These are phyloP conservation scores for Aegilops speltoides DNA, from an alignment of 176 grass and related monocot species.

Conservation along the genomic window DNA sequence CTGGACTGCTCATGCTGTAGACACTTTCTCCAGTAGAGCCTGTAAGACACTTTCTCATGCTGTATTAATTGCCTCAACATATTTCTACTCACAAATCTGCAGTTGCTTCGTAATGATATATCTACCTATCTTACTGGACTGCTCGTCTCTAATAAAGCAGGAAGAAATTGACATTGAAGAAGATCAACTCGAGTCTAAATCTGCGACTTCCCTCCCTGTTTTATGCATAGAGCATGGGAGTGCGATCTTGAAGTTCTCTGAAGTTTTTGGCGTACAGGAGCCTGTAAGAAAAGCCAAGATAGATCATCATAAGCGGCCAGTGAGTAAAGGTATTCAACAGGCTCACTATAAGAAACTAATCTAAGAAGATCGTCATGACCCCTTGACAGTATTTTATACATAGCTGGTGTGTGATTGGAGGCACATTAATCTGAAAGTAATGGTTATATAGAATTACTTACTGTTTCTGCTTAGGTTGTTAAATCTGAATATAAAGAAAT, in stretches of 20 bases:
- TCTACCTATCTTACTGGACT: slow-evolving; percentile 25
- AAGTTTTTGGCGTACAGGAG: slow-evolving; percentile 90
- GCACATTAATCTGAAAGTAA: slow-evolving; percentile 13
- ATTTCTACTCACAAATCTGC: slow-evolving; percentile 11
- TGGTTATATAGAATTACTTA: slow-evolving; percentile 10
- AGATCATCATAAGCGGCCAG: slow-evolving; percentile 45
- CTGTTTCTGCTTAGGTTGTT: background rate
- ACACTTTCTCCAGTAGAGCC: background rate
- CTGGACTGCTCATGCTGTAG: too few species aligned
- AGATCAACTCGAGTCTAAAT: slow-evolving; percentile 46
- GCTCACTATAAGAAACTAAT: slow-evolving; percentile 15
- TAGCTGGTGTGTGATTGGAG: slow-evolving; percentile 18
- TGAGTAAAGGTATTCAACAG: slow-evolving; percentile 62
- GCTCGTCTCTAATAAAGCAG: slow-evolving; percentile 39
- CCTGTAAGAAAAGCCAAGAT: slow-evolving; percentile 63
- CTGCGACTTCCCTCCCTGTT: slow-evolving; percentile 70
- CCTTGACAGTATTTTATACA: background rate
- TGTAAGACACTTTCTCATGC: background rate
- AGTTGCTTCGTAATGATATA: slow-evolving; percentile 23
- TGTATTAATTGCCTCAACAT: background rate
- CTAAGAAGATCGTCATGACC: background rate
- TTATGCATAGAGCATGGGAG: slow-evolving; percentile 79
- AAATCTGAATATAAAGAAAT: slow-evolving; percentile 8
- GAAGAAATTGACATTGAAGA: slow-evolving; percentile 50
- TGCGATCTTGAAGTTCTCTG: slow-evolving; percentile 87